These are phyloP conservation scores for Platanthera zijinensis DNA, from an alignment of 106 monocot genomes.

Conservation along the genomic window DNA sequence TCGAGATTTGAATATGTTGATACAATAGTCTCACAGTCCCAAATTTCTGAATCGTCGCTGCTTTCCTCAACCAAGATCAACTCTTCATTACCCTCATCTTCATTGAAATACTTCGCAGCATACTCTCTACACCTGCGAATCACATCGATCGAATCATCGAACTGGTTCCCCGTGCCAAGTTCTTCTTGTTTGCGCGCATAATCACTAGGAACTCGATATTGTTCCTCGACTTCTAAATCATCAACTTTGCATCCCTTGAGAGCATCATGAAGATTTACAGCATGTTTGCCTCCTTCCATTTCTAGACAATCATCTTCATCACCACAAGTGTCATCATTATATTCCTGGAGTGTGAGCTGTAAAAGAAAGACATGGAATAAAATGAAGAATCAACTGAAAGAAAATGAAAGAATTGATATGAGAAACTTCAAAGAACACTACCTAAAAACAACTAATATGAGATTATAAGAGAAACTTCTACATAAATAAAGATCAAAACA, in stretches of 20 bases:
- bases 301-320: slow-evolving; percentile 21
- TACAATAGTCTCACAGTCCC: slow-evolving; percentile 96
- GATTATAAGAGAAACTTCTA: not conserved
- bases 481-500: not conserved
- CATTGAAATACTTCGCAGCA: slow-evolving; percentile 69
- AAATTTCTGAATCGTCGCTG: slow-evolving; percentile 79
- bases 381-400: not conserved
- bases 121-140: slow-evolving; percentile 68
- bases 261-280: slow-evolving; percentile 45
- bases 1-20: slow-evolving; percentile 89
- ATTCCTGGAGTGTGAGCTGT: slow-evolving; percentile 64
- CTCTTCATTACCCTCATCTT: slow-evolving; percentile 36
- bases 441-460: not conserved
- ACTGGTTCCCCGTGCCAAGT: slow-evolving; percentile 2
- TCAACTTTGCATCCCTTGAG: slow-evolving; percentile 48
- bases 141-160: slow-evolving; percentile 42
- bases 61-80: slow-evolving; percentile 57
- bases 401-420: too few relatives aligned
- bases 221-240: slow-evolving; percentile 31
- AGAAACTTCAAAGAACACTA: not conserved
- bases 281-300: slow-evolving; percentile 37
- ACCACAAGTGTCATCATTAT: slow-evolving; percentile 34
- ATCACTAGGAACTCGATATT: slow-evolving; percentile 59
- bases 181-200: slow-evolving; percentile 18
- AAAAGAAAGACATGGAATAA: slow-evolving; percentile 6